Base-by-base conservation (phyloP, 192 early-diverging fungal species). In the Paraglomus brasilianum region DNA sequence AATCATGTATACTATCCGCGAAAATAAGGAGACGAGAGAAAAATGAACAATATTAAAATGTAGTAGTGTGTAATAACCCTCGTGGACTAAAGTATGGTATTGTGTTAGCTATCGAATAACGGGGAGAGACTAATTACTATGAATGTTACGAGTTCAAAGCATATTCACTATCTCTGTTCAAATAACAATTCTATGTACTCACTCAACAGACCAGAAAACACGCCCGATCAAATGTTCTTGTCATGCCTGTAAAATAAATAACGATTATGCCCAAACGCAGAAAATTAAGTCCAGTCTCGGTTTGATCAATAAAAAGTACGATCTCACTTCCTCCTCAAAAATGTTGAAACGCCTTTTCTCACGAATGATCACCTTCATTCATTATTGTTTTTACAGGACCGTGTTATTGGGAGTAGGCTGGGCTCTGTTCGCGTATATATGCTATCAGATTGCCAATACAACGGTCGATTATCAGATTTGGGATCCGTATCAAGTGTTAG, bases 401-500 rank as follows among this genome's bases (percentile, higher is more conserved):
- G 69, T 85, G 30, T 74, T 67, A 53, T 69, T 86, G 45, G 51
- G 77, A 77, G 67, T 82, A 22, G 91, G 90, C 39, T 95, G 91
- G 91, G 62, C 82, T 17, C 61, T 87, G 24, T 85, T 92, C 67
- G 83, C 74, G 17, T 86, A 85, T 46, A 81, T 91, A 24, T 75
- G 78, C 10, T 87, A 92, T 78, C 71, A 85, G 60, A 79, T 88
- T 17, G 77, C 81, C 9, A 92, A 91, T 4, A 74, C 81, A 13
- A 69, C 87, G 36, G 82, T 84, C 64, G 86, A 93, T 69, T 72
- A 82, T 17, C 80, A 85, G 44, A 76, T 81, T 22, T 98, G 94
- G 93, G 92, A 98, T 79, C 97, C 97, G n/a, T 98, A 91, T 76
- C 83, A 88, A 76, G 88, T 98, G 68, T 83, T 98, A 38, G 93